phyloP scores from a whole-genome alignment of 306 rosid genomes.

The Acacia acuminata region DNA sequence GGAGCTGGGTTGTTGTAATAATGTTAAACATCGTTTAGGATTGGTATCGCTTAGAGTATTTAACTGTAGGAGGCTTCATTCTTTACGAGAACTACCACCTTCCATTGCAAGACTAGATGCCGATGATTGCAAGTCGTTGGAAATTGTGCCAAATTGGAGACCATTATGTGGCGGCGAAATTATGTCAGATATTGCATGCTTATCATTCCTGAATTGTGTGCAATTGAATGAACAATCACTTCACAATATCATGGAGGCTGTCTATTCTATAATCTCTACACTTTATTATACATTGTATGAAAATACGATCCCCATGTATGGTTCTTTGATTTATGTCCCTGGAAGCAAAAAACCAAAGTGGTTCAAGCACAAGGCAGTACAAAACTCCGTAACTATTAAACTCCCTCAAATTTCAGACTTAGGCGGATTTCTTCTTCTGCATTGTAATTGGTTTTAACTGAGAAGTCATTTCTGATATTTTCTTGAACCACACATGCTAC shows the following conservation, averaged over 20 bases:
- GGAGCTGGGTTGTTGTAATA: too few species aligned
- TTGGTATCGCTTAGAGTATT: too few species aligned
- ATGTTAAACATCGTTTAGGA: too few species aligned
- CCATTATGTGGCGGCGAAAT: rapidly evolving
- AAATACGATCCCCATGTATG: not conserved
- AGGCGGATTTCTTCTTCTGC: not conserved
- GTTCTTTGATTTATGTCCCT: not conserved
- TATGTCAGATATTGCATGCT: too few species aligned
- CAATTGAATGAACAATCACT: not conserved
- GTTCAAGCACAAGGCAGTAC: not conserved
- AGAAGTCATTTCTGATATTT: not conserved
- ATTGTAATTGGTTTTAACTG: not conserved
- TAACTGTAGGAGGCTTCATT: not conserved
- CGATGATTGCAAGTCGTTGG: not conserved
- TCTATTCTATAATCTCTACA: too few species aligned
- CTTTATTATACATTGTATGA: not conserved
- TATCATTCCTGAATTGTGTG: not conserved
- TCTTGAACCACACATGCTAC: not conserved
- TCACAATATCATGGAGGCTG: not conserved
- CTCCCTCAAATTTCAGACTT: not conserved
- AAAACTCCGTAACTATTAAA: not conserved
- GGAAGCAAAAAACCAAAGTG: not conserved
- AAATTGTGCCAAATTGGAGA: not conserved
- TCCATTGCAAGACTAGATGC: not conserved
- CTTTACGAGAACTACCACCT: slow-evolving; percentile 13